Percentiles rank a stretch among this genome's conserved stretches.
These are phyloP conservation scores for Fusarium sp. DNA, from an alignment of 2,329 filamentous ascomycete species.

Conservation along the genomic window DNA sequence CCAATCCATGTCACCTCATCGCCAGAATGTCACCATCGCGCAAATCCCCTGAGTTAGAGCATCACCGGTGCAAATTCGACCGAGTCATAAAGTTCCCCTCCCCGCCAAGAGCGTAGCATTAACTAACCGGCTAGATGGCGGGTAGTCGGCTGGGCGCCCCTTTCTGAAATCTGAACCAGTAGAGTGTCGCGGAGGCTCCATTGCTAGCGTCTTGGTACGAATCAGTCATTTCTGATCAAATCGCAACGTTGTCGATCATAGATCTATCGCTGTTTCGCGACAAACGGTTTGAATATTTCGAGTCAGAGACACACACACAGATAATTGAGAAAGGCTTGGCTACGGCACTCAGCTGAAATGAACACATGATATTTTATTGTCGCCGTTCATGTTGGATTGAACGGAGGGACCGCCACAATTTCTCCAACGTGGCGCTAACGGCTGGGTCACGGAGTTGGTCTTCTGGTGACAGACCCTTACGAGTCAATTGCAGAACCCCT, in stretches of 20 bases:
- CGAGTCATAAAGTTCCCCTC: constrained; percentile 19
- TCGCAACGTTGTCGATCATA: not conserved
- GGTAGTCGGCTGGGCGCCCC: too few species aligned
- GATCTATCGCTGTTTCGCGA: not conserved
- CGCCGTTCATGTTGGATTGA: not conserved
- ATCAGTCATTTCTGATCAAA: constrained; percentile 14
- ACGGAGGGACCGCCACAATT: not conserved
- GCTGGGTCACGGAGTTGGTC: not conserved
- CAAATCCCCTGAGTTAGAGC: constrained; percentile 2
- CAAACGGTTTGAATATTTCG: not conserved
- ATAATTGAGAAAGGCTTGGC: not conserved
- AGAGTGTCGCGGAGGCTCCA: not conserved
- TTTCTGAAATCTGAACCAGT: not conserved
- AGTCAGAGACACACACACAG: not conserved
- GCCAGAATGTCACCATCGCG: not conserved
- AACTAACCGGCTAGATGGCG: too few species aligned
- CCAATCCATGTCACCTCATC: not conserved
- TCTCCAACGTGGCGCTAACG: constrained; percentile 1
- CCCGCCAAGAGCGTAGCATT: not conserved
- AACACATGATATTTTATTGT: not conserved
- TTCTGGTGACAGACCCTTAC: not conserved
- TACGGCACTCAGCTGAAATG: too few species aligned
- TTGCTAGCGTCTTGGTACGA: not conserved
- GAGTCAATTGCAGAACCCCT: not conserved
- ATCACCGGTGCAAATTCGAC: constrained; percentile 7